Conservation (phyloP, 306 rosid genomes). For the Dryas drummondii region DNA sequence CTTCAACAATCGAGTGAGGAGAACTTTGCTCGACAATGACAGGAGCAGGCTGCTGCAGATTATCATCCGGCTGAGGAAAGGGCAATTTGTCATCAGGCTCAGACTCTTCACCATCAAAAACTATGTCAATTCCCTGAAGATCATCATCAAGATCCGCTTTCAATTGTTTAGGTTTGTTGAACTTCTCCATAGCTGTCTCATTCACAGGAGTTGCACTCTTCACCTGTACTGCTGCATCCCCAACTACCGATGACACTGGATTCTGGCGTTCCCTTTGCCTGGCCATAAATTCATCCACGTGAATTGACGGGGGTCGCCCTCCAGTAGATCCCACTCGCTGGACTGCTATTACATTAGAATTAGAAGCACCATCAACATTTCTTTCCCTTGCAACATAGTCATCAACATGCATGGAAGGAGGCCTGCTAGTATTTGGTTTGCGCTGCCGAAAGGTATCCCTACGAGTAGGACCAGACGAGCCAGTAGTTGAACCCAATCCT, state of each 20-base stretch:
- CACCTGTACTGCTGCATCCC: conserved; percentile 56
- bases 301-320: conserved; percentile 98
- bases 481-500: conserved; percentile 53
- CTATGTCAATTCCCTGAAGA: conserved; percentile 95
- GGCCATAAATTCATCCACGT: conserved; percentile 98
- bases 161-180: conserved; percentile 69
- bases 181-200: conserved; percentile 61
- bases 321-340: conserved; percentile 83
- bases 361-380: conserved; percentile 70
- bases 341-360: conserved; percentile 74
- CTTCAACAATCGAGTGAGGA: conserved; percentile 95
- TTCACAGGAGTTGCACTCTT: conserved; percentile 58
- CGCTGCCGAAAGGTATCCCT: conserved; percentile 96
- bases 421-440: conserved; percentile 98
- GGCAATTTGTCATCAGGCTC: conserved; percentile 89
- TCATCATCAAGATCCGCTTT: conserved; percentile 89
- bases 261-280: conserved; percentile 98
- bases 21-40: conserved; percentile 76
- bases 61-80: conserved; percentile 91
- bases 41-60: conserved; percentile 74
- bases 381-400: conserved; percentile 97
- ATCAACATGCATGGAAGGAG: conserved; percentile 99
- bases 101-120: conserved; percentile 91
- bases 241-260: conserved; percentile 65
- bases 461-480: conserved; percentile 84